These are phyloP conservation scores for Phytophthora colocasiae DNA, from an alignment of 352 stramenopile genomes.

Conservation along the genomic window DNA sequence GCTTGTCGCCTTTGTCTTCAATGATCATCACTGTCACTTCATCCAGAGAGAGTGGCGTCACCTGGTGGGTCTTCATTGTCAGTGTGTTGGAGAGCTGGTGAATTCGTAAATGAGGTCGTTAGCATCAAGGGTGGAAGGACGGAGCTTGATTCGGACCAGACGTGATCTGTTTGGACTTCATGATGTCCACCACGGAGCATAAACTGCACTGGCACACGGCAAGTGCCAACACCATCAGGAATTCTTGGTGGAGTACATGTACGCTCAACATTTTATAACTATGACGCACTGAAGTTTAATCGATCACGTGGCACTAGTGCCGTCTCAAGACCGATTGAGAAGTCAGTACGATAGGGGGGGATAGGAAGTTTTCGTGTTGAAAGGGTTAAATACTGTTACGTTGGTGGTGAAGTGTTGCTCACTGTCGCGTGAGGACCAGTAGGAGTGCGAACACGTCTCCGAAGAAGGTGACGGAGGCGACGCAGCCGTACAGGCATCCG, in stretches of 20 bases:
- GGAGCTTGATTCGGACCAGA: background rate
- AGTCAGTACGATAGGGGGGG: too few species aligned
- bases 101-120: slow-evolving; percentile 3
- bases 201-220: slow-evolving; percentile 9
- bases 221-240: slow-evolving; percentile 1
- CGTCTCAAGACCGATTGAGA: background rate
- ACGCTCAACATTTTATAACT: background rate
- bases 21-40: slow-evolving; percentile 18
- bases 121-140: slow-evolving; percentile 4
- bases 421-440: slow-evolving; percentile 12
- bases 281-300: background rate
- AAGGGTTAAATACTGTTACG: background rate
- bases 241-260: background rate
- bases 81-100: background rate
- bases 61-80: background rate
- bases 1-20: slow-evolving; percentile 2
- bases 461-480: slow-evolving; percentile 15
- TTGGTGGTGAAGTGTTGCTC: background rate
- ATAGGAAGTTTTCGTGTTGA: background rate
- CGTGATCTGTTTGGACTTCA: slow-evolving; percentile 3
- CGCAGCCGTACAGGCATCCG: slow-evolving; percentile 7
- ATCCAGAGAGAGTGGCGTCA: slow-evolving; percentile 8
- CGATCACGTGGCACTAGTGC: background rate
- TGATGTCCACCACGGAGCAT: slow-evolving; percentile 15
- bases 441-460: slow-evolving; percentile 24